Evolutionary conservation across 345 rosid genomes (phyloP), one percentile per base, ranked within the genome.

Genomic region (Crucihimalaya himalaica): DNA sequence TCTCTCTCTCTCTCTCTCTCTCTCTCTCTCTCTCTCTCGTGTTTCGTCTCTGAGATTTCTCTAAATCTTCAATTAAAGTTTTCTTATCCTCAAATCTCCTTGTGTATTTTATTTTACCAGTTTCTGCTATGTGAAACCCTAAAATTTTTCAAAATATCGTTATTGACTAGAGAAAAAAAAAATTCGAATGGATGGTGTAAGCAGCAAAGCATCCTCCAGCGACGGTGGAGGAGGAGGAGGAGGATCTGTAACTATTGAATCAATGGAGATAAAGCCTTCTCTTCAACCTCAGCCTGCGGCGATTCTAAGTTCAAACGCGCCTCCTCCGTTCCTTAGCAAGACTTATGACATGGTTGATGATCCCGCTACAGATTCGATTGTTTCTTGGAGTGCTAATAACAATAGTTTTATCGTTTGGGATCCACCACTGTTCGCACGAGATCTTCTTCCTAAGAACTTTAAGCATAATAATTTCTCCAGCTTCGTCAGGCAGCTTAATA

Each of bases 261-360:
- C 70, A 35, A 5, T 48, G 43, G 75, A 76, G 66, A 54, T 14
- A 55, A 51, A 53, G 32, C 63, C 57, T 53, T 39, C 70, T 48
- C 74, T 63, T 20, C 71, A 64, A 58, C 87, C 94, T 12, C 72
- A 73, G 42, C 81, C 92, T 31, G 63, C 79, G 48, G 37, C 73
- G 81, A 40, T 66, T 72, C 84, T 86, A 48, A 81, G 27, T 66
- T 64, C 82, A 32, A 90, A 81, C 79, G 85, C 88, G 11, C 97
- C 96, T 62, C 97, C 97, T 46, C 98, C 98, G 21, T 93, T 93
- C 63, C 68, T 93, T 16, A 88, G 96, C 89, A 93, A 93, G 83
- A 93, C 98, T 4, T 93, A 93, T 69, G 96, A 93, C 75, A 87
- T 93, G 92, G 97, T 93, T 42, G 93, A 90, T 59, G 98, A 93